A percentile compares a stretch with the other conserved stretches of the same genome.
These are phyloP conservation scores for Cocos nucifera DNA, from an alignment of 176 grass and related monocot species.

Conservation along the genomic window DNA sequence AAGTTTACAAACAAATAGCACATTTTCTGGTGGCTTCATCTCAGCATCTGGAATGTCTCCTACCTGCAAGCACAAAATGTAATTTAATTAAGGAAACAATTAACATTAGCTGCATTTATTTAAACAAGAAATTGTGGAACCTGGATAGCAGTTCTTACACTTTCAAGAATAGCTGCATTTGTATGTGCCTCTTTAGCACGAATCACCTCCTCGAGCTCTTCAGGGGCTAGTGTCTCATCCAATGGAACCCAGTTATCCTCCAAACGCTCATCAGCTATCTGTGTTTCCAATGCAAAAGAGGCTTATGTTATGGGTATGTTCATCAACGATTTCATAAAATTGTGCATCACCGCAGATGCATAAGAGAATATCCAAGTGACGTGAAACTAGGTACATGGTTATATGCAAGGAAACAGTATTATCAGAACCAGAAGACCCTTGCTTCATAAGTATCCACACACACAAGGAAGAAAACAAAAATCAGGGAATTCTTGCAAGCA, in stretches of 20 bases:
- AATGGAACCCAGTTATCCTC: constrained; percentile 92
- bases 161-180: constrained; percentile 90
- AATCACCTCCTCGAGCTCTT: constrained; percentile 74
- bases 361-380: no score
- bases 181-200: constrained; percentile 82
- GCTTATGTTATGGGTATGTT: not conserved
- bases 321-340: not conserved
- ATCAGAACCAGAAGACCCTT: no score
- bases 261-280: constrained; percentile 75
- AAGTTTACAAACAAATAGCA: constrained; percentile 96
- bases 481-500: no score
- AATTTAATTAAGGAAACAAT: not conserved
- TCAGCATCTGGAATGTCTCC: constrained; percentile 96
- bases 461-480: no score
- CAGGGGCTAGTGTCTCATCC: constrained; percentile 59
- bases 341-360: not conserved
- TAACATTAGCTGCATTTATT: constrained; percentile 1
- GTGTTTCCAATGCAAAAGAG: not conserved
- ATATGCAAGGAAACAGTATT: no score
- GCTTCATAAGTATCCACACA: no score
- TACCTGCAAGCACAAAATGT: constrained; percentile 40
- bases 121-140: constrained; percentile 7
- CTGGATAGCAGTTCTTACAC: constrained; percentile 34
- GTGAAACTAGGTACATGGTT: no score
- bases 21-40: constrained; percentile 79